These are phyloP conservation scores for Epichloe typhina DNA, from an alignment of 2,329 filamentous ascomycete species.

Conservation along the genomic window DNA sequence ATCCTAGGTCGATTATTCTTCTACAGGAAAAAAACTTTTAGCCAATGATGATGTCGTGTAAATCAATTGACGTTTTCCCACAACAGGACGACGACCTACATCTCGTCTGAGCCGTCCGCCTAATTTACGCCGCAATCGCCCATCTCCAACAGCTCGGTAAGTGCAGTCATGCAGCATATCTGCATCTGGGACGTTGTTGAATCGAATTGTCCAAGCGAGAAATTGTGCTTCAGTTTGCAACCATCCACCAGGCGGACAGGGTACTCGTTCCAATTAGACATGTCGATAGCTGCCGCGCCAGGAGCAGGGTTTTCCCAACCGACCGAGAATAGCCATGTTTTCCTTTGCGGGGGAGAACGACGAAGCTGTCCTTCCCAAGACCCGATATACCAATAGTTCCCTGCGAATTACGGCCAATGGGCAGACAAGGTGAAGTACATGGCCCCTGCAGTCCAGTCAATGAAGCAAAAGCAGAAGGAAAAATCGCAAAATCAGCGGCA, in stretches of 20 bases:
- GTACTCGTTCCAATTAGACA: neutral
- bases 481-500: neutral
- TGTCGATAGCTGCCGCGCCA: neutral
- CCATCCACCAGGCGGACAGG: conserved; percentile 1
- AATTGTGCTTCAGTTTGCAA: conserved; percentile 1
- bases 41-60: neutral
- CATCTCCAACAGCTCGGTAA: conserved; percentile 24
- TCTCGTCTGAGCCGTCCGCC: conserved; percentile 28
- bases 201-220: conserved; percentile 1
- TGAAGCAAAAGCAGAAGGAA: too few relatives aligned
- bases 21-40: neutral
- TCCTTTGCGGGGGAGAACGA: neutral
- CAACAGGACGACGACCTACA: conserved; percentile 11
- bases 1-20: conserved; percentile 18
- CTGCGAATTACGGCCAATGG: too few relatives aligned
- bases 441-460: too few relatives aligned
- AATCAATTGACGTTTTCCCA: too few relatives aligned
- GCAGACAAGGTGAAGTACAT: too few relatives aligned
- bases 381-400: too few relatives aligned
- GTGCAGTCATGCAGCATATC: conserved; percentile 19
- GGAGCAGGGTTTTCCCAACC: neutral
- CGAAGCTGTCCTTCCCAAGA: too few relatives aligned
- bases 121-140: conserved; percentile 30
- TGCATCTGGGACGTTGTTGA: conserved; percentile 20
- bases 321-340: neutral